Evolutionary conservation across 176 grass and related monocot genomes (phyloP), one percentile per base, ranked within the genome.

Genomic region (Paspalum notatum): DNA sequence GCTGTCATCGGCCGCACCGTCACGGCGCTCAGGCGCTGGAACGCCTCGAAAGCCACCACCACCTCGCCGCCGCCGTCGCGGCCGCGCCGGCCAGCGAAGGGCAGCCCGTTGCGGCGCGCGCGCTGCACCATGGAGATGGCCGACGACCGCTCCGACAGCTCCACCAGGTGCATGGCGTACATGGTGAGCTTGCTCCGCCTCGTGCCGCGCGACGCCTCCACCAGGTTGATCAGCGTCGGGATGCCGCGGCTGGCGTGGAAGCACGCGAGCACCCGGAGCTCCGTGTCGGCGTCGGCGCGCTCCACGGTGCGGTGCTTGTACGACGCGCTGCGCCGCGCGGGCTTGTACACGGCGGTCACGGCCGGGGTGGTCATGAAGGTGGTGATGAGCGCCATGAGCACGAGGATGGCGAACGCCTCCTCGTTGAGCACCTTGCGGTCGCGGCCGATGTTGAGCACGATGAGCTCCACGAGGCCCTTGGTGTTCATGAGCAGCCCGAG

Each of bases 111-210:
- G 66, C 81, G 85, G 45, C 84, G 87, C 11, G 84, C 87, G 16
- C 72, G 80, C 63, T 93, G 87, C 57, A 93, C 91, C 91, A 90
- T 90, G 59, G 77, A 41, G 66, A 90, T 87, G 4, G 81, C 87
- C 7, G 91, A 90, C 12, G 87, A 81, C 2, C 87, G 21, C 87
- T 93, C 87, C 12, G 87, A 92, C 9, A 89, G 75, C 80, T 93
- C 91, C n/a, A 87, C 76, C 22, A 93, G 87, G 59, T 93, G 91
- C 87, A 89, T 86, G 24, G 91, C 91, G 84, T 93, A 93, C 64
- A 93, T 65, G 17, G 78, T 70, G n/a, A 93, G 77, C 24, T 72
- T 72, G 22, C 72, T 65, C 60, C 84, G 76, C n/a, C 84, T 2
- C 21, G 84, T 84, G 16, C 87, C 91, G 0, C 91, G 87, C 17